Evolutionary conservation across 2,329 filamentous ascomycete genomes (phyloP).

Genomic region (Graphilbum ipis-grandicollis): DNA sequence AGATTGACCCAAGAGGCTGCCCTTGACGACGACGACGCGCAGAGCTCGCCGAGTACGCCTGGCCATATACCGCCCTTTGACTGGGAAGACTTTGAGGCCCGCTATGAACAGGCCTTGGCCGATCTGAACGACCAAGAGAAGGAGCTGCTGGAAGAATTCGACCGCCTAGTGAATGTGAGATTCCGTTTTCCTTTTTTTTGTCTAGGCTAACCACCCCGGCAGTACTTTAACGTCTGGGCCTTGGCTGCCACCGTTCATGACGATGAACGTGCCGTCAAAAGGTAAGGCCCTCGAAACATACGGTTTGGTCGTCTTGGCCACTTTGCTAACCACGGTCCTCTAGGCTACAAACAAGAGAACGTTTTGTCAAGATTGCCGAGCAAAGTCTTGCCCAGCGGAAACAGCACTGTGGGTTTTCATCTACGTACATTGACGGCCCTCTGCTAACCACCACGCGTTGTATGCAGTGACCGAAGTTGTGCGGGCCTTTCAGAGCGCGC

Average conservation of each 20-base stretch:
- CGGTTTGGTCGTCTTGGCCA: too few relatives aligned
- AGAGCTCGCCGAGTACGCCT: constrained; percentile 29
- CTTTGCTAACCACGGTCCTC: too few relatives aligned
- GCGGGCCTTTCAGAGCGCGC: constrained; percentile 42
- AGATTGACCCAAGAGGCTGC: not conserved
- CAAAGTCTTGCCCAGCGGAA: constrained; percentile 55
- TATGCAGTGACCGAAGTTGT: constrained; percentile 43
- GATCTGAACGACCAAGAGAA: constrained; percentile 47
- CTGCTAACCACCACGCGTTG: too few relatives aligned
- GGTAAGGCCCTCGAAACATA: too few relatives aligned
- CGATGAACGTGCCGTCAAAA: constrained; percentile 58
- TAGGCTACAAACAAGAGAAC: constrained; percentile 62
- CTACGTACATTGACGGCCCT: too few relatives aligned
- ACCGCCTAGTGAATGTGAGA: constrained; percentile 44
- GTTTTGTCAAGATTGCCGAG: constrained; percentile 61
- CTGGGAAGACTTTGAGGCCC: constrained; percentile 59
- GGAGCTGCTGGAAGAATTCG: constrained; percentile 48
- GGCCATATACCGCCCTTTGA: constrained; percentile 41
- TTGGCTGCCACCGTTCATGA: constrained; percentile 55
- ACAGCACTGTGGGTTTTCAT: constrained; percentile 59
- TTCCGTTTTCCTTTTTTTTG: not conserved
- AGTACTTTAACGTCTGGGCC: constrained; percentile 75
- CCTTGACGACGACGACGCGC: constrained; percentile 8
- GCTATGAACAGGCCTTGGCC: constrained; percentile 49
- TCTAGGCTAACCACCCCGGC: not conserved